Evolutionary conservation across 2,329 filamentous ascomycete genomes (phyloP).

Genomic region (Neoascochyta sp.): DNA sequence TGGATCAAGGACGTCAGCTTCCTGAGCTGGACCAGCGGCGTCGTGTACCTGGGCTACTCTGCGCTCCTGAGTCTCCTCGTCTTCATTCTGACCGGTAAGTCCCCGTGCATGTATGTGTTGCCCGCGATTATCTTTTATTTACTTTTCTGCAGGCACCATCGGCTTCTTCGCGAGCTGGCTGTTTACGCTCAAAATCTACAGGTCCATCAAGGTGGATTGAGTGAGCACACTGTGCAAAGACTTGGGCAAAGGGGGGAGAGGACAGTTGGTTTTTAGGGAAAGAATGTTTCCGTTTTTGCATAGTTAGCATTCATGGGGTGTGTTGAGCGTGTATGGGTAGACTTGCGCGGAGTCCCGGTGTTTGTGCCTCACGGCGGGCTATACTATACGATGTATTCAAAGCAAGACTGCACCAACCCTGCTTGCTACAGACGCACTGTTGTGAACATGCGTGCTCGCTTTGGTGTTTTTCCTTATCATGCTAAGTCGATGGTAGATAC

Average conservation of each 20-base stretch:
- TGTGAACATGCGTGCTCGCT: too few relatives aligned
- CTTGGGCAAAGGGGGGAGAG: background rate
- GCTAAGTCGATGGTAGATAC: too few relatives aligned
- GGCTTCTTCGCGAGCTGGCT: slow-evolving; percentile 94
- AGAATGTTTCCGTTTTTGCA: background rate
- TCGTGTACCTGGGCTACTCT: slow-evolving; percentile 92
- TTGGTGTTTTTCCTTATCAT: too few relatives aligned
- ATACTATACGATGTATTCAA: too few relatives aligned
- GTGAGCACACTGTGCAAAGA: background rate
- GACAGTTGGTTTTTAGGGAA: background rate
- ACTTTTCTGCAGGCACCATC: slow-evolving; percentile 67
- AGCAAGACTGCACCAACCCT: too few relatives aligned
- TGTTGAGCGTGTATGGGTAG: slow-evolving; percentile 2
- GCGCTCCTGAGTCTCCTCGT: slow-evolving; percentile 84
- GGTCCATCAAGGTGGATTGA: slow-evolving; percentile 97
- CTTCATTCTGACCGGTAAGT: slow-evolving; percentile 87
- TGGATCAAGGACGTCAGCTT: slow-evolving; percentile 86
- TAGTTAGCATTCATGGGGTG: background rate
- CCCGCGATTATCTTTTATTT: slow-evolving; percentile 3
- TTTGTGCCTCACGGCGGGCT: background rate
- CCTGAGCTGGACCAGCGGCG: slow-evolving; percentile 76
- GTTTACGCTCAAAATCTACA: slow-evolving; percentile 91
- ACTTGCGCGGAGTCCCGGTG: slow-evolving; percentile 5
- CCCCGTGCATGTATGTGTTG: slow-evolving; percentile 1
- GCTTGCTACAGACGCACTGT: too few relatives aligned